Evolutionary conservation across 2,329 filamentous ascomycete genomes (phyloP), one percentile per base, ranked within the genome.

Genomic region (Fusarium sp.): DNA sequence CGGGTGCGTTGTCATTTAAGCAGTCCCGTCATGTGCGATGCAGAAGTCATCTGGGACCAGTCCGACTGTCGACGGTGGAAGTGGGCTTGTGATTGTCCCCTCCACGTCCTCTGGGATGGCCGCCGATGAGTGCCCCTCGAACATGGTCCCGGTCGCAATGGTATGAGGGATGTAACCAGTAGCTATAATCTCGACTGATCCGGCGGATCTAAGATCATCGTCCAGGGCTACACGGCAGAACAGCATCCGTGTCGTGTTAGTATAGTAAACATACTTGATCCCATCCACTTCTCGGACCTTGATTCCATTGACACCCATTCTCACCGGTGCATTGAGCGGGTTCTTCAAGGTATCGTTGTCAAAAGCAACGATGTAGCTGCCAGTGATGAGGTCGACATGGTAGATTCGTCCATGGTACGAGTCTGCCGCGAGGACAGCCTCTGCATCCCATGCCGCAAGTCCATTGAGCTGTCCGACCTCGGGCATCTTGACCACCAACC

Each of bases 171-270:
- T 15, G 13, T 42, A 42, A 15, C 39, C 22, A n/a, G 22, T 42
- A 6, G 39, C 39, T 0, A 41, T 5, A 2, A n/a, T n/a, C 39
- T 41, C 22, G 22, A 41, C 39, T 15, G 22, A 5, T 2, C 13
- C 22, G 10, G 13, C 3, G 8, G 22, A 14, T 1, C 0, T n/a
- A 6, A 41, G 2, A 0, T 15, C 22, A 41, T 9, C 22, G 22
- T 3, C 8, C 39, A 15, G 39, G 39, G 10, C n/a, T n/a, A n/a
- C 22, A n/a, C 22, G 22, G 13, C 39, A 42, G 39, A 42, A n/a
- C 0, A n/a, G 22, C 39, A 42, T 42, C 1, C 36, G 0, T 0
- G 18, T 38, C 10, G 36, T 38, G 36, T 12, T 38, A 10, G 36
- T 20, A 10, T 38, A 38, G 18, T 38, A 38, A 0, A 38, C 3